Percentiles rank a stretch among this genome's conserved stretches.
phyloP scores from a whole-genome alignment of 1,284 basidiomycete genomes.

The Marasmius oreades region DNA sequence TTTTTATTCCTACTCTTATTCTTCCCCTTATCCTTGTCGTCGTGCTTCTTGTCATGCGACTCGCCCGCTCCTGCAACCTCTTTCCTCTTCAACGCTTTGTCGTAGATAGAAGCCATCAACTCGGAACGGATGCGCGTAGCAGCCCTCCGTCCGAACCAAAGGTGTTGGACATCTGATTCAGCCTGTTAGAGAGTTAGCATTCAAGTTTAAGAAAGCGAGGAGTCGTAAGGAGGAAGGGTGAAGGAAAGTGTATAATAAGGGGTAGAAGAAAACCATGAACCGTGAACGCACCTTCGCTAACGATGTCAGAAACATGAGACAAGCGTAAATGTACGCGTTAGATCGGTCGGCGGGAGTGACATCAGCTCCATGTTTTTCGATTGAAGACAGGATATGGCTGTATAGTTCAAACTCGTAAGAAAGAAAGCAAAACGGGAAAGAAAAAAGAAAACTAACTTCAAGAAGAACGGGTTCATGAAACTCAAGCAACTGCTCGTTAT shows the following conservation, averaged over 20 bases:
- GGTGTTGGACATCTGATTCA: conserved; percentile 71
- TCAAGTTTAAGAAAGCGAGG: too few relatives aligned
- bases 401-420: not conserved
- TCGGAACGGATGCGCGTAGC: conserved; percentile 66
- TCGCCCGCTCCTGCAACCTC: conserved; percentile 79
- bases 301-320: conserved; percentile 60
- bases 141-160: conserved; percentile 77
- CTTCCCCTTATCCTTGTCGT: conserved; percentile 31
- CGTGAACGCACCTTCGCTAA: conserved; percentile 45
- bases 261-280: too few relatives aligned
- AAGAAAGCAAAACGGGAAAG: not conserved
- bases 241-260: too few relatives aligned
- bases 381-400: conserved; percentile 14
- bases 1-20: conserved; percentile 59
- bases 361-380: conserved; percentile 17
- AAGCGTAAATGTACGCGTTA: conserved; percentile 69
- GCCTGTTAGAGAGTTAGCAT: conserved; percentile 31
- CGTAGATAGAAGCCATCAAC: conserved; percentile 83
- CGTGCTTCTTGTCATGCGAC: conserved; percentile 32
- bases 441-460: conserved; percentile 39
- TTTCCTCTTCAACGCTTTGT: conserved; percentile 83
- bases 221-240: too few relatives aligned
- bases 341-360: conserved; percentile 43
- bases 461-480: conserved; percentile 66
- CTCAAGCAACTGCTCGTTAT: conserved; percentile 63